Evolutionary conservation across 371 early-diverging fungal genomes (phyloP).

Genomic region (Mortierella sp.): DNA sequence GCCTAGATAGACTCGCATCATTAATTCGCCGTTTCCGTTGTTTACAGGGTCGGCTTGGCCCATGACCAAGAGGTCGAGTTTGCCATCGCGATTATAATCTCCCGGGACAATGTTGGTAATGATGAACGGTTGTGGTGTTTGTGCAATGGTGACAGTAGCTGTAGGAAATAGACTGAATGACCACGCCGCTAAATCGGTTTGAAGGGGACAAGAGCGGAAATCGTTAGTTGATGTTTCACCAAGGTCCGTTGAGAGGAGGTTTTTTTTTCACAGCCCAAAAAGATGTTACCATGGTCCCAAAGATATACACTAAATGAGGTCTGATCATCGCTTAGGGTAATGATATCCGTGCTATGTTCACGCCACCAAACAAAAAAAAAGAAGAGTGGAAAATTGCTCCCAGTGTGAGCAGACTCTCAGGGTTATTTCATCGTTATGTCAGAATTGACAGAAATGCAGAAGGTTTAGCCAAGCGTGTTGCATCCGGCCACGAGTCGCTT

Average conservation of each 20-base stretch:
- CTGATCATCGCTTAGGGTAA: conserved; percentile 74
- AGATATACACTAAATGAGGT: conserved; percentile 69
- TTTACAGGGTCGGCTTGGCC: conserved; percentile 58
- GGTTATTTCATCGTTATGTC: no score
- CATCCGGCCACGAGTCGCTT: conserved; percentile 2
- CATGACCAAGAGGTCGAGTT: conserved; percentile 85
- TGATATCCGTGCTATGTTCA: conserved; percentile 74
- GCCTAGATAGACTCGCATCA: conserved; percentile 77
- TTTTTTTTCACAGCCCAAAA: no score
- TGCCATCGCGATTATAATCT: conserved; percentile 89
- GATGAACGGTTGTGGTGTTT: conserved; percentile 53
- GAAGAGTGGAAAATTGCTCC: neutral
- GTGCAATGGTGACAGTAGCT: conserved; percentile 29
- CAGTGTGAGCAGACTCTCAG: no score
- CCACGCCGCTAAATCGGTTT: conserved; percentile 13
- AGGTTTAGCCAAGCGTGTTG: no score
- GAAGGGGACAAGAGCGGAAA: neutral
- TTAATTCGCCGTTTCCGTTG: conserved; percentile 60
- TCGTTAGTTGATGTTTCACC: no score
- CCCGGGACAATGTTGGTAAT: conserved; percentile 84
- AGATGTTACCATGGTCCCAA: conserved; percentile 66
- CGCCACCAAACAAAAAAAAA: neutral
- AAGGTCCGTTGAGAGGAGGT: no score
- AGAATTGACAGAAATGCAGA: no score
- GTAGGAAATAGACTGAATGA: conserved; percentile 24